Conservation (phyloP, 192 early-diverging fungal genomes). For the Rhizophagus clarus region DNA sequence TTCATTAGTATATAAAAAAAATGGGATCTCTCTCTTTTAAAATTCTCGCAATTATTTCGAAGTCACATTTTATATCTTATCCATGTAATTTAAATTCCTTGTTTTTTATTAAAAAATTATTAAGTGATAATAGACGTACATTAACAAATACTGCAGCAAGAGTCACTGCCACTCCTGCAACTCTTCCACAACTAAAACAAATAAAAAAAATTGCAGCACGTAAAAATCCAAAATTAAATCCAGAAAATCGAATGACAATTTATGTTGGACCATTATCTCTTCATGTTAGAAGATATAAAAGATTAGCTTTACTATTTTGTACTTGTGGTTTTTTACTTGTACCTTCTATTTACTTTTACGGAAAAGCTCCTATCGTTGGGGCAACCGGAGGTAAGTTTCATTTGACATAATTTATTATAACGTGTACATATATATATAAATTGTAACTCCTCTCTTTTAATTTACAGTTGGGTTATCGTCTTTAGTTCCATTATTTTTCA, state of each 20-base stretch:
- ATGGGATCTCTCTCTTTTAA: neutral
- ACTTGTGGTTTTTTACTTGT: neutral
- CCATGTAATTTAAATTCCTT: neutral
- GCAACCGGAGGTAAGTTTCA: neutral
- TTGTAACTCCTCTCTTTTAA: neutral
- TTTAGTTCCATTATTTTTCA: neutral
- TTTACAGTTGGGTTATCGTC: neutral
- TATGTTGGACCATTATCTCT: neutral
- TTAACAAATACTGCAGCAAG: neutral
- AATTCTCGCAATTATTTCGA: neutral
- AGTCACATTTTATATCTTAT: neutral
- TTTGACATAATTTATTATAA: neutral
- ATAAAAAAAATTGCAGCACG: neutral
- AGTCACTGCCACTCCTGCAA: neutral
- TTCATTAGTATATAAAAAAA: neutral
- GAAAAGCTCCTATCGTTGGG: slow-evolving; percentile 15
- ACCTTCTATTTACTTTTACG: slow-evolving; percentile 10
- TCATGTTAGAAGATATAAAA: slow-evolving; percentile 9
- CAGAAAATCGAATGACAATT: neutral
- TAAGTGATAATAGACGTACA: neutral
- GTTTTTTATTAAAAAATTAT: neutral
- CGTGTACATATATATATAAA: neutral
- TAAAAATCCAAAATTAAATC: neutral
- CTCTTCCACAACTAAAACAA: neutral
- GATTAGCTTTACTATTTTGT: slow-evolving; percentile 12